A percentile compares a stretch with the other conserved stretches of the same genome.
phyloP scores from a whole-genome alignment of 805 yeast species.

The Soucietia sequanensis region DNA sequence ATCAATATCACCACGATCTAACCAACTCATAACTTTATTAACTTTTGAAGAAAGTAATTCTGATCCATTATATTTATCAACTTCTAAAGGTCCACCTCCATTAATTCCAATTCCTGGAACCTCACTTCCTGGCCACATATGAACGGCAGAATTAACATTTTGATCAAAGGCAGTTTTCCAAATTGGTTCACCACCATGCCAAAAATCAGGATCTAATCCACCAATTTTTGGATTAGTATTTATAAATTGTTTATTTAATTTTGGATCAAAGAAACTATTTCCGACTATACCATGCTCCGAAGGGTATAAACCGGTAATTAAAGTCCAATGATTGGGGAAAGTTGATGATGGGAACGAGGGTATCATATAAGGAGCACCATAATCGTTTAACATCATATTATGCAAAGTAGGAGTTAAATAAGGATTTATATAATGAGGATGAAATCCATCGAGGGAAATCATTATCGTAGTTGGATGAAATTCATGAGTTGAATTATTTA shows the following conservation, averaged over 20 bases:
- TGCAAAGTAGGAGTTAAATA: constrained; percentile 71
- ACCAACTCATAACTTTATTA: constrained; percentile 60
- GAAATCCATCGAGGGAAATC: constrained; percentile 85
- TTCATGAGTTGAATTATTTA: constrained; percentile 62
- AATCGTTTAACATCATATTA: constrained; percentile 48
- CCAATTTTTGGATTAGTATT: constrained; percentile 58
- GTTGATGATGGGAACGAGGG: constrained; percentile 90
- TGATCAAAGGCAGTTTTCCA: constrained; percentile 76
- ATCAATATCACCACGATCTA: constrained; percentile 52
- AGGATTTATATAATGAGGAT: constrained; percentile 77
- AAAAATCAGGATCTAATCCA: constrained; percentile 55
- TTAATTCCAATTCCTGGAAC: constrained; percentile 48
- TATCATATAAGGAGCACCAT: constrained; percentile 76
- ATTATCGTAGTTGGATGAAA: constrained; percentile 80
- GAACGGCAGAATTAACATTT: constrained; percentile 68
- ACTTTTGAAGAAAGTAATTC: constrained; percentile 60
- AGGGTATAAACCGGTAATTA: constrained; percentile 84
- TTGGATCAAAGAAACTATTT: constrained; percentile 72
- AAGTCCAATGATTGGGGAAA: constrained; percentile 89
- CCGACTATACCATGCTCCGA: constrained; percentile 85
- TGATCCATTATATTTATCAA: constrained; percentile 63
- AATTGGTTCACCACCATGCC: constrained; percentile 85
- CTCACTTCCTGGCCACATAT: constrained; percentile 97
- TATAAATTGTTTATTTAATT: constrained; percentile 52
- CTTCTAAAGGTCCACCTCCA: constrained; percentile 48